These are phyloP conservation scores for Tilletia horrida DNA, from an alignment of 1,284 basidiomycete species.

Conservation along the genomic window DNA sequence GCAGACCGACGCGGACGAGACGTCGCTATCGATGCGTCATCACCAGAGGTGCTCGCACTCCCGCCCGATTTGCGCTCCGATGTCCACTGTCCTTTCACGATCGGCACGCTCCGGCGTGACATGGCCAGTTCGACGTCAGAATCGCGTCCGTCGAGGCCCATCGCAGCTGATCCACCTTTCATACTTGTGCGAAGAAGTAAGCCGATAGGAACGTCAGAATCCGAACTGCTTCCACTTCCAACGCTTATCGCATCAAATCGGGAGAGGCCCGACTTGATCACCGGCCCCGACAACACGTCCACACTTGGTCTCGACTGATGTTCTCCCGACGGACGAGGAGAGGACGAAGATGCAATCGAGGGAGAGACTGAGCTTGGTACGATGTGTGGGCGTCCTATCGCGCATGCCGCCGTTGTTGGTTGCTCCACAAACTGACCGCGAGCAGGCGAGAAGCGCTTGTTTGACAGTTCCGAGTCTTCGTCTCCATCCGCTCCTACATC, in stretches of 20 bases:
- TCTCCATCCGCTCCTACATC: slow-evolving; percentile 12
- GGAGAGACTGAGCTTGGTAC: slow-evolving; percentile 4
- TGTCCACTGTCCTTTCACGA: background rate
- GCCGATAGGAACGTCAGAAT: background rate
- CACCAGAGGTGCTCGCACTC: background rate
- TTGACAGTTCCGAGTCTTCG: slow-evolving; percentile 13
- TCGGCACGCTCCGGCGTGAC: background rate
- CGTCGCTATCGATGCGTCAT: slow-evolving; percentile 1
- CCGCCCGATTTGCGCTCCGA: background rate
- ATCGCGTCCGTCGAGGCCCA: background rate
- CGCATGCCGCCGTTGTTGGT: background rate
- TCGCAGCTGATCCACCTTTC: background rate
- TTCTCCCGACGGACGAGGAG: background rate
- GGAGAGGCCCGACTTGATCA: slow-evolving; percentile 2
- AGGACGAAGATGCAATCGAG: background rate
- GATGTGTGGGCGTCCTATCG: background rate
- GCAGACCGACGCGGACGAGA: slow-evolving; percentile 1
- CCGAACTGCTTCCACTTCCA: background rate
- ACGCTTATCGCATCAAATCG: slow-evolving; percentile 14
- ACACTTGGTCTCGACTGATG: background rate
- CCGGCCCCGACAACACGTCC: background rate
- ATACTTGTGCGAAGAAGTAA: background rate
- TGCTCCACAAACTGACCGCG: slow-evolving; percentile 12
- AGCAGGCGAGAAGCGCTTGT: slow-evolving; percentile 12
- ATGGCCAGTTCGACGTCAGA: background rate